phyloP scores from a whole-genome alignment of 768 basidiomycete genomes.

The Russula earlei region DNA sequence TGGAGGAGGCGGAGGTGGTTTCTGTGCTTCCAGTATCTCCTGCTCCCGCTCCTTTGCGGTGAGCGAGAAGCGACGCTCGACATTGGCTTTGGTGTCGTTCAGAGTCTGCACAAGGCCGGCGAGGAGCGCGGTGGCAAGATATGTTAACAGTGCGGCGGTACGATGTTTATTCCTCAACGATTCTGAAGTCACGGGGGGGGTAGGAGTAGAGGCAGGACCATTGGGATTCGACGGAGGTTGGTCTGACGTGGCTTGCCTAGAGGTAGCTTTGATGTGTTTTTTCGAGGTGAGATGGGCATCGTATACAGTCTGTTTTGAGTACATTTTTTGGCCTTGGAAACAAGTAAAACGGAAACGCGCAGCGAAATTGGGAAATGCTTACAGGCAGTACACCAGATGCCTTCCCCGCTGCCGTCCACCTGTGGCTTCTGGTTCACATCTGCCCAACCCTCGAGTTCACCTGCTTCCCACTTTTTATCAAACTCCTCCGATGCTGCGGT shows the following conservation, averaged over 20 bases:
- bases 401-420: conserved; percentile 40
- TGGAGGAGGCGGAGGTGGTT: conserved; percentile 40
- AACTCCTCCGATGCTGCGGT: conserved; percentile 61
- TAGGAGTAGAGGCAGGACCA: conserved; percentile 33
- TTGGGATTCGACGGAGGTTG: conserved; percentile 48
- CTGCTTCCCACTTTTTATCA: conserved; percentile 67
- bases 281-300: conserved; percentile 93
- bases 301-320: conserved; percentile 96
- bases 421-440: conserved; percentile 32
- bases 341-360: conserved; percentile 4
- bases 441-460: conserved; percentile 72
- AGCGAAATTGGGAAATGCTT: conserved; percentile 29
- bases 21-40: conserved; percentile 68
- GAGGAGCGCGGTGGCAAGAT: conserved; percentile 62
- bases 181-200: conserved; percentile 25
- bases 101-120: conserved; percentile 52
- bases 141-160: conserved; percentile 60
- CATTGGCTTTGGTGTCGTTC: conserved; percentile 89
- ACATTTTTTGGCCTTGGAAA: conserved; percentile 76
- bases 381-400: conserved; percentile 96
- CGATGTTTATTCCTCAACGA: conserved; percentile 43
- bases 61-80: conserved; percentile 91
- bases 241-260: conserved; percentile 49
- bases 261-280: conserved; percentile 88
- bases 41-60: conserved; percentile 97